A percentile compares a stretch with the other conserved stretches of the same genome.
Evolutionary conservation across 2,329 filamentous ascomycete species (phyloP).

Genomic region (Ophiostoma pallidulum): DNA sequence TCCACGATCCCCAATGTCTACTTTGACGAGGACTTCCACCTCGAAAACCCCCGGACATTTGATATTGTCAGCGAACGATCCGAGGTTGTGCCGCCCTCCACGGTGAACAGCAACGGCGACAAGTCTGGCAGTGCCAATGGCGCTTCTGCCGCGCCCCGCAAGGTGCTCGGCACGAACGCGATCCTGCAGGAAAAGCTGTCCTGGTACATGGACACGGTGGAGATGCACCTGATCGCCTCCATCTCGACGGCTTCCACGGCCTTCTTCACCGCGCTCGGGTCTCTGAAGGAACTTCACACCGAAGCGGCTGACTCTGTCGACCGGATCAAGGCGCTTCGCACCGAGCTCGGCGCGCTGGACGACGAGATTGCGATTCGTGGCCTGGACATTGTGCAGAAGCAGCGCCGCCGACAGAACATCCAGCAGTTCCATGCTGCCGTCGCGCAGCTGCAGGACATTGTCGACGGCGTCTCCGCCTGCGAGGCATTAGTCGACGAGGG

Average conservation of each 20-base stretch:
- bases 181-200: slow-evolving; percentile 97
- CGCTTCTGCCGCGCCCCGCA: slow-evolving; percentile 54
- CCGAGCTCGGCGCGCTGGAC: slow-evolving; percentile 73
- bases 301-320: slow-evolving; percentile 87
- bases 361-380: slow-evolving; percentile 79
- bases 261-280: slow-evolving; percentile 90
- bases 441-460: slow-evolving; percentile 69
- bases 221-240: slow-evolving; percentile 91
- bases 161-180: slow-evolving; percentile 88
- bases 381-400: slow-evolving; percentile 74
- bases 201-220: slow-evolving; percentile 99
- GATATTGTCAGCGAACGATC: slow-evolving; percentile 94
- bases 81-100: slow-evolving; percentile 72
- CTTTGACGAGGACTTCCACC: slow-evolving; percentile 87
- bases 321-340: slow-evolving; percentile 70
- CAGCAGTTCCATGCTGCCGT: slow-evolving; percentile 74
- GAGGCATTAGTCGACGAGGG: slow-evolving; percentile 75
- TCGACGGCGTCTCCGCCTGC: slow-evolving; percentile 64
- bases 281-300: slow-evolving; percentile 78
- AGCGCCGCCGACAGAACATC: slow-evolving; percentile 74
- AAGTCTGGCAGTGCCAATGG: slow-evolving; percentile 26
- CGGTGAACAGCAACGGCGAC: slow-evolving; percentile 43
- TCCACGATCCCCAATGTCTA: slow-evolving; percentile 90
- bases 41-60: slow-evolving; percentile 93
- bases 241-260: slow-evolving; percentile 94